Percentiles rank a stretch among this genome's conserved stretches.
Conservation (phyloP, 2,329 filamentous ascomycete species). For the Fonsecaea multimorphosa region DNA sequence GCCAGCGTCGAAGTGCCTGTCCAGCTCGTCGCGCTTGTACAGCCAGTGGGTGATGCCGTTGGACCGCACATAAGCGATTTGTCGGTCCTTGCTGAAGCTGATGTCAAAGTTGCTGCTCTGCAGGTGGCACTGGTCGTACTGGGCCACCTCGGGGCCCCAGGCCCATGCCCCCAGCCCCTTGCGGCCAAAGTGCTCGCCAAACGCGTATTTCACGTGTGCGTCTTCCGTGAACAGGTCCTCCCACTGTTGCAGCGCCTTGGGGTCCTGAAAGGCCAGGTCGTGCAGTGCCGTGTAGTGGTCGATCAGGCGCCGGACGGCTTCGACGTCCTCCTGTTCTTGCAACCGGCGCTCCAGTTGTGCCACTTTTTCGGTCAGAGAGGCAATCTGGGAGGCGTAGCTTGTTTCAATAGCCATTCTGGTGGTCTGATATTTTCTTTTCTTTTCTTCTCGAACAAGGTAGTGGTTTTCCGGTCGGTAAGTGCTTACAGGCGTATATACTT, state of each 20-base stretch:
- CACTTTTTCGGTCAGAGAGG: not conserved
- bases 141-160: conserved; percentile 9
- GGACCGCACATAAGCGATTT: not conserved
- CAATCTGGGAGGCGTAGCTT: not conserved
- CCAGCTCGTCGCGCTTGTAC: conserved; percentile 15
- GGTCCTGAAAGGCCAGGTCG: conserved; percentile 10
- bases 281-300: conserved; percentile 13
- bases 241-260: conserved; percentile 15
- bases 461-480: not conserved
- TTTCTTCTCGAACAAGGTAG: not conserved
- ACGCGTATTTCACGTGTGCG: conserved; percentile 15
- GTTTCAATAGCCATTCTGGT: not conserved
- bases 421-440: no score
- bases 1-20: not conserved
- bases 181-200: conserved; percentile 15
- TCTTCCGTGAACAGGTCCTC: conserved; percentile 24
- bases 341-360: not conserved
- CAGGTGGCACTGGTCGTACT: conserved; percentile 7
- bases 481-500: not conserved
- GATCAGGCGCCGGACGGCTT: conserved; percentile 6
- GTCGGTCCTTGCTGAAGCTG: not conserved
- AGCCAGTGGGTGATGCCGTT: conserved; percentile 11
- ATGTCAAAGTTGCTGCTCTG: conserved; percentile 10
- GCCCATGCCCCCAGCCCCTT: conserved; percentile 16
- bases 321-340: not conserved